Evolutionary conservation across 2,329 filamentous ascomycete genomes (phyloP).

Genomic region (Monilinia polystroma): DNA sequence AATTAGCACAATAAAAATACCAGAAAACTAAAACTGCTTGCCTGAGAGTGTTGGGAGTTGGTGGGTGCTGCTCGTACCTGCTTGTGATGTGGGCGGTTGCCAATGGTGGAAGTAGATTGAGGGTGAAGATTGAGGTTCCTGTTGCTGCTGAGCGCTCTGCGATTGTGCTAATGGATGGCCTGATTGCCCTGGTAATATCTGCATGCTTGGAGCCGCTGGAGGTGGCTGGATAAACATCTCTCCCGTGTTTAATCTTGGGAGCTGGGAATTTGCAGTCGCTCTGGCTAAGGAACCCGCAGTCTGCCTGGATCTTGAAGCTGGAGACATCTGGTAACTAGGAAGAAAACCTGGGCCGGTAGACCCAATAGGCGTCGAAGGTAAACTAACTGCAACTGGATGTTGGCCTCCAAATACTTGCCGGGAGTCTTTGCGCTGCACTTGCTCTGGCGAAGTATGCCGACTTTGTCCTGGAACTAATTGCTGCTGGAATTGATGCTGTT

Average conservation of each 20-base stretch:
- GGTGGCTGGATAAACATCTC: slow-evolving; percentile 43
- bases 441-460: slow-evolving; percentile 51
- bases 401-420: slow-evolving; percentile 39
- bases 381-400: slow-evolving; percentile 32
- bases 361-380: slow-evolving; percentile 39
- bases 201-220: slow-evolving; percentile 43
- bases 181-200: slow-evolving; percentile 47
- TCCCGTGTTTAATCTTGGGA: slow-evolving; percentile 47
- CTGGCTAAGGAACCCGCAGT: slow-evolving; percentile 32
- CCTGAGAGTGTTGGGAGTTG: slow-evolving; percentile 73
- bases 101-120: slow-evolving; percentile 91
- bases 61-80: slow-evolving; percentile 54
- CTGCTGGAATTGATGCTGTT: slow-evolving; percentile 42
- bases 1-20: slow-evolving; percentile 42
- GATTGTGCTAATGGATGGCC: slow-evolving; percentile 50
- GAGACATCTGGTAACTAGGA: slow-evolving; percentile 40
- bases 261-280: slow-evolving; percentile 37
- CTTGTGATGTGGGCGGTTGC: slow-evolving; percentile 74
- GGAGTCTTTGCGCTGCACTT: slow-evolving; percentile 54
- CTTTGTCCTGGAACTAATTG: slow-evolving; percentile 49
- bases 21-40: slow-evolving; percentile 52
- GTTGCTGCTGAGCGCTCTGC: slow-evolving; percentile 53
- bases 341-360: slow-evolving; percentile 33
- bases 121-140: slow-evolving; percentile 60
- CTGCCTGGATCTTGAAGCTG: slow-evolving; percentile 38